These are phyloP conservation scores for Phialophora verrucosa DNA, from an alignment of 2,329 filamentous ascomycete genomes.

Conservation along the genomic window DNA sequence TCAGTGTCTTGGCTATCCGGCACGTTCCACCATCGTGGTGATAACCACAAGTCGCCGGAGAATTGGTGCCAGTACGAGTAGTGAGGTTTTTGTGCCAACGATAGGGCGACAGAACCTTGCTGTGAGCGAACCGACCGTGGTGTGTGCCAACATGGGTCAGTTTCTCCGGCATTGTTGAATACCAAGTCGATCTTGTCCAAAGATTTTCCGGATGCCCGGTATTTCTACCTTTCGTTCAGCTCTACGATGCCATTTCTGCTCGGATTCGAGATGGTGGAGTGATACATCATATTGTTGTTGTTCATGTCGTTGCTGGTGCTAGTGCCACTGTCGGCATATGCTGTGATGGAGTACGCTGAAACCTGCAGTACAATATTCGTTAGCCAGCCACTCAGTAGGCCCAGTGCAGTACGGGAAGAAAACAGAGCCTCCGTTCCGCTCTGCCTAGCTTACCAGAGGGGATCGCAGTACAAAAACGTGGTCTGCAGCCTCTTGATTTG, in stretches of 20 bases:
- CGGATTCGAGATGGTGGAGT: background rate
- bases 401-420: background rate
- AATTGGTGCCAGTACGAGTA: background rate
- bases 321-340: background rate
- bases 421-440: background rate
- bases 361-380: background rate
- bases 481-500: constrained; percentile 39
- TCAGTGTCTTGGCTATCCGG: background rate
- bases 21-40: background rate
- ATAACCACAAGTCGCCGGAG: background rate
- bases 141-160: background rate
- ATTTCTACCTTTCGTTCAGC: background rate
- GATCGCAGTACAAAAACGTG: constrained; percentile 31
- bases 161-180: background rate
- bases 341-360: background rate
- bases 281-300: background rate
- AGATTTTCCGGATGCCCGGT: background rate
- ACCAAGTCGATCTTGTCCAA: background rate
- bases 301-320: background rate
- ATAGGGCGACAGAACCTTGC: background rate
- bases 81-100: background rate
- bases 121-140: background rate
- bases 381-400: background rate
- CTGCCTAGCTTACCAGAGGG: constrained; percentile 18
- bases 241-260: background rate